A percentile compares a stretch with the other conserved stretches of the same genome.
phyloP scores from a whole-genome alignment of 495 filamentous ascomycete genomes.

The Penicillium diatomitis region DNA sequence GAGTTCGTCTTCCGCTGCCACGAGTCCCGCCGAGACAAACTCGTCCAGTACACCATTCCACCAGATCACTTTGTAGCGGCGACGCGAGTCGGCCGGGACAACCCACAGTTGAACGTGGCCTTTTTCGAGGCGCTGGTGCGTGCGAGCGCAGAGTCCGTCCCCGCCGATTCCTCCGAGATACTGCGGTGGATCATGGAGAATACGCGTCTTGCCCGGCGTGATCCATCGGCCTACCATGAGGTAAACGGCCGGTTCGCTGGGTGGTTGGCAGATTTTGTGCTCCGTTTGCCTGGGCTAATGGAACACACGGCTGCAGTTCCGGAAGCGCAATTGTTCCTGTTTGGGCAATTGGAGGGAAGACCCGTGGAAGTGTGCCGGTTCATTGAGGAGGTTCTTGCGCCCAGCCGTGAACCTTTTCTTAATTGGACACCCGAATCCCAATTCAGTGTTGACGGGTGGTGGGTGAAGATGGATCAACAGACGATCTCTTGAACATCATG shows the following conservation, averaged over 20 bases:
- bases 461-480: background rate
- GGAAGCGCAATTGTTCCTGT: constrained; percentile 15
- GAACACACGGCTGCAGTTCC: constrained; percentile 9
- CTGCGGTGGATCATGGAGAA: constrained; percentile 29
- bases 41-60: constrained; percentile 17
- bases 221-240: background rate
- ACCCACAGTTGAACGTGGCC: constrained; percentile 9
- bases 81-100: constrained; percentile 12
- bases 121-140: constrained; percentile 30
- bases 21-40: background rate
- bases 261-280: constrained; percentile 31
- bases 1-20: constrained; percentile 23
- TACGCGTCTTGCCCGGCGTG: background rate
- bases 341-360: constrained; percentile 18
- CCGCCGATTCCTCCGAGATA: constrained; percentile 22
- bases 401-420: constrained; percentile 3
- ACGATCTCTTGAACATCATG: no score
- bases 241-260: constrained; percentile 15
- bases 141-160: constrained; percentile 33
- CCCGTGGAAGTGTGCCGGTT: constrained; percentile 17
- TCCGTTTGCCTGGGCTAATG: constrained; percentile 19
- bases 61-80: constrained; percentile 23
- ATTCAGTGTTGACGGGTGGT: constrained; percentile 3
- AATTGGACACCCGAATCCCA: constrained; percentile 22
- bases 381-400: constrained; percentile 19